phyloP scores from a whole-genome alignment of 2,329 filamentous ascomycete genomes.

The Penicillium hesseltinei region DNA sequence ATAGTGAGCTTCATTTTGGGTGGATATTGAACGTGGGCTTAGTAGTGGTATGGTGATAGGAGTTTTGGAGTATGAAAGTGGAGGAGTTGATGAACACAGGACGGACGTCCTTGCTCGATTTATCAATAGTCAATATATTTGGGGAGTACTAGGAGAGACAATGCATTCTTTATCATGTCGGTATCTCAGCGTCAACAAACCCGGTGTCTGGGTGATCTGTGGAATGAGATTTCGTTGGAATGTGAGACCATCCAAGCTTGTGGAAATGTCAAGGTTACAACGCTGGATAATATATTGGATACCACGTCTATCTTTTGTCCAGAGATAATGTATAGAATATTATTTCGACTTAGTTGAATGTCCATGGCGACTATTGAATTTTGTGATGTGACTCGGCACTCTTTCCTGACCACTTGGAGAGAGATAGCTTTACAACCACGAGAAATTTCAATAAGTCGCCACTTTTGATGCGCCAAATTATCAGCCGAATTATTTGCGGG shows the following conservation, averaged over 20 bases:
- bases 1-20: conserved; percentile 21
- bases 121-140: conserved; percentile 2
- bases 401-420: background rate
- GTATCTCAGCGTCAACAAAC: conserved; percentile 1
- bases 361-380: background rate
- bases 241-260: background rate
- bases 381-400: background rate
- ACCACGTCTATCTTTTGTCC: background rate
- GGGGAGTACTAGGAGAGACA: too few species aligned
- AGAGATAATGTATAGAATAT: background rate
- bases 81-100: background rate
- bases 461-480: background rate
- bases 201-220: conserved; percentile 1
- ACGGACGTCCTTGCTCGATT: background rate
- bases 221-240: conserved; percentile 8
- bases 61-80: background rate
- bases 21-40: background rate
- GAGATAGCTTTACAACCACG: background rate
- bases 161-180: background rate
- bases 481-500: too few species aligned
- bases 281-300: background rate
- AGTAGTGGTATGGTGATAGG: background rate
- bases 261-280: background rate
- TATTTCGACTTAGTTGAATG: background rate
- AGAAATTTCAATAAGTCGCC: background rate